Conservation (phyloP, 177 flowering plant genomes). For the Telopea speciosissima region DNA sequence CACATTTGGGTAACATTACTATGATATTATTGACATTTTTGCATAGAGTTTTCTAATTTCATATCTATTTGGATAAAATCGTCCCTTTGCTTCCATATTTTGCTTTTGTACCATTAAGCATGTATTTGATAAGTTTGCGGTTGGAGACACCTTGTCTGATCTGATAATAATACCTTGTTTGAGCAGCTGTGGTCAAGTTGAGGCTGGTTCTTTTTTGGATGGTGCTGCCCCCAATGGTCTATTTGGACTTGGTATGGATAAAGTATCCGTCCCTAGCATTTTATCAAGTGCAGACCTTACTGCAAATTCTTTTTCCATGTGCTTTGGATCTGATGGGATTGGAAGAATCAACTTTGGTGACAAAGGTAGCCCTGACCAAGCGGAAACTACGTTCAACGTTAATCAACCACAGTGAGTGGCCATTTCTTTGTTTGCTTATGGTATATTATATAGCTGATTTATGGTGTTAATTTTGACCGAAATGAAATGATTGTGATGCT, state of each 20-base stretch:
- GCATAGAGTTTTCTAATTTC: neutral
- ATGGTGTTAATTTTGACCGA: neutral
- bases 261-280: constrained; percentile 77
- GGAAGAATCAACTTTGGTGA: constrained; percentile 94
- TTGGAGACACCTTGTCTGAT: neutral
- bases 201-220: constrained; percentile 71
- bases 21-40: neutral
- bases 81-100: no score
- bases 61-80: neutral
- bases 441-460: neutral
- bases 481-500: constrained; percentile 2
- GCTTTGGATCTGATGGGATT: constrained; percentile 67
- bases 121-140: no score
- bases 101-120: neutral
- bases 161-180: constrained; percentile 11
- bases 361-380: constrained; percentile 66
- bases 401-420: constrained; percentile 45
- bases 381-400: constrained; percentile 60
- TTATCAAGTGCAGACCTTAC: constrained; percentile 48
- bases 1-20: constrained; percentile 60
- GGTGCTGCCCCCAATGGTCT: constrained; percentile 87
- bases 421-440: neutral
- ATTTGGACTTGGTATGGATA: constrained; percentile 74
- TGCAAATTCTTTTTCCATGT: constrained; percentile 87
- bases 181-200: constrained; percentile 75